phyloP scores from a whole-genome alignment of 768 basidiomycete genomes.

The Aureoboletus auriporus region DNA sequence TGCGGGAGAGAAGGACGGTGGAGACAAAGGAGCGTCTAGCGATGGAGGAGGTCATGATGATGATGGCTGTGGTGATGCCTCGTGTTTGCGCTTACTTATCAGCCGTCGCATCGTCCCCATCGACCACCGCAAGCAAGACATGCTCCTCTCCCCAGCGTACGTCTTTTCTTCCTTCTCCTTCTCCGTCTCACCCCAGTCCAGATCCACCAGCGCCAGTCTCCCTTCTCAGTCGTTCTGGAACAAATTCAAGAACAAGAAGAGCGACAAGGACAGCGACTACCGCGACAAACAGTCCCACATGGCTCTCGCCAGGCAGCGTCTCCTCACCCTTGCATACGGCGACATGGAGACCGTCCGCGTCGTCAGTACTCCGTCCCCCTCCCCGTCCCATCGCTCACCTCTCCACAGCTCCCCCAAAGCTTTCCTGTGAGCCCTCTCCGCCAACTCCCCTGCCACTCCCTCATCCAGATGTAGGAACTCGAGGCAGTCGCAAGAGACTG shows the following conservation, averaged over 20 bases:
- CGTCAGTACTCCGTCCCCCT: slow-evolving; percentile 30
- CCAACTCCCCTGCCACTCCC: neutral
- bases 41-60: neutral
- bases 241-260: slow-evolving; percentile 65
- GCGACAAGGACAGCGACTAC: slow-evolving; percentile 58
- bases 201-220: slow-evolving; percentile 63
- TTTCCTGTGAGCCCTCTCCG: slow-evolving; percentile 47
- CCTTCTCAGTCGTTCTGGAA: slow-evolving; percentile 49
- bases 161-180: slow-evolving; percentile 26
- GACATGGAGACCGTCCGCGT: slow-evolving; percentile 86
- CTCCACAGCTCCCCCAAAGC: slow-evolving; percentile 58
- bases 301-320: slow-evolving; percentile 68
- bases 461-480: slow-evolving; percentile 48
- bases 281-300: slow-evolving; percentile 53
- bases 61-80: slow-evolving; percentile 33
- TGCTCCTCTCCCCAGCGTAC: slow-evolving; percentile 84
- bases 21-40: slow-evolving; percentile 43
- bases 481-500: slow-evolving; percentile 78
- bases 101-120: slow-evolving; percentile 22
- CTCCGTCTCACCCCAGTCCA: slow-evolving; percentile 33
- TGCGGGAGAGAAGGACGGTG: slow-evolving; percentile 51
- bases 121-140: slow-evolving; percentile 30
- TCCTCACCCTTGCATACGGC: slow-evolving; percentile 76
- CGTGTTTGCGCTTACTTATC: slow-evolving; percentile 49
- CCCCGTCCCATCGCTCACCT: neutral